Base-by-base conservation (phyloP, 2,329 filamentous ascomycete genomes). In the Phyllosticta ampelicida region DNA sequence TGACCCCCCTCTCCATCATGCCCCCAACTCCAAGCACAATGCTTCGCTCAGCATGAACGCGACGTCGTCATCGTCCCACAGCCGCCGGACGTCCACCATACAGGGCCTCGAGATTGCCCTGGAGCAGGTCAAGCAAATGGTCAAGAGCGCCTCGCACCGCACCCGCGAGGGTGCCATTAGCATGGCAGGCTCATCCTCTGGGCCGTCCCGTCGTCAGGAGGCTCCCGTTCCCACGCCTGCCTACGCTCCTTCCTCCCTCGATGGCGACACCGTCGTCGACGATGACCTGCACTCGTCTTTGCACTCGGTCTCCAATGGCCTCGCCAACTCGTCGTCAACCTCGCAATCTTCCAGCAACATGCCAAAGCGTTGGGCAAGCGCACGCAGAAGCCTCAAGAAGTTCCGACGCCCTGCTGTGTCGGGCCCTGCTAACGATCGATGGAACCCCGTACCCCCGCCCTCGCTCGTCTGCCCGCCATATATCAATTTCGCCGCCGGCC, bases 401-500 rank as follows among this genome's bases (percentile, higher is more conserved):
- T 53, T 55, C 28, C 64, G 70, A 10, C 64, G 68, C 18, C 66
- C 67, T 1, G 65, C 68, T 8, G 61, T 66, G 5, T 67, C 70
- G 1, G 66, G 65, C 1, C 64, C 67, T 1, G 63, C 66, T 2
- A 65, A 66, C 58, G 62, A 70, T 59, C 62, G 63, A 26, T 66
- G 59, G 60, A 67, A 67, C 48, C 65, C 66, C 10, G 60, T 62
- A 3, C 65, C 66, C 9, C 59, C 63, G n/a, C 61, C 64, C 16
- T 55, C 49, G 16, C 57, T 59, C 11, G 49, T 26, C 9, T 48
- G 52, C 9, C 53, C 57, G 21, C 53, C 57, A 18, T 59, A 59
- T 26, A 55, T 59, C 49, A 51, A 59, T 30, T 53, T 48, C 30
- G 16, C 20, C n/a, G 48, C 49, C 19, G 57, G 57, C 28, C 48